Base-by-base conservation (phyloP, 106 monocot species). In the Dendrobium nobile region DNA sequence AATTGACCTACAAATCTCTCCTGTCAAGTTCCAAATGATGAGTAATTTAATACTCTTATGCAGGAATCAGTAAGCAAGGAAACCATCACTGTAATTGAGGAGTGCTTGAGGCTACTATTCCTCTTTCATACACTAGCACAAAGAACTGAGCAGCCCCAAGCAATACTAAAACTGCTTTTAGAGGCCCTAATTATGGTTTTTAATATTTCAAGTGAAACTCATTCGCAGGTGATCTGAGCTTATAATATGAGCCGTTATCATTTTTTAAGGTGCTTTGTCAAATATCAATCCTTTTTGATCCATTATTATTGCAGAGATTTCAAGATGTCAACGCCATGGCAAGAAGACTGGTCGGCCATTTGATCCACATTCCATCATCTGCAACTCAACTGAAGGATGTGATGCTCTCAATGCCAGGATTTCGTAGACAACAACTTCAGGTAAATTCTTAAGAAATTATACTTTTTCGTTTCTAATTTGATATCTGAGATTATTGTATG, bases 101-200 rank as follows among this genome's bases (percentile, higher is more conserved):
- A 95, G 82, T 88, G 92, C 75, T 86, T 98, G 84, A 89, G 89
- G 78, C 77, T 95, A n/a, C 61, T 98, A 51, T 89, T 92, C 78
- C 86, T 98, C 19, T 59, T 89, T 81, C 84, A 91, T 73, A 88
- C 89, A 54, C 85, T 95, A 73, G 84, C 88, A 78, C 90, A 92
- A 85, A 83, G 43, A 65, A 88, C 79, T 41, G 85, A 87, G 77
- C 87, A 43, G 59, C 75, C 77, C 42, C 81, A 80, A 75, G 77
- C 51, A 81, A 68, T 85, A 70, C 82, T 85, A 45, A 82, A 48
- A 74, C 77, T 95, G 78, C 86, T 98, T 54, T 75, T 98, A 81
- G 94, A 98, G 81, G 88, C 92, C 15, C 82, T 95, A 55, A 67
- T 91, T 37, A 87, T 95, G 89, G 84, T 93, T 67, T 83, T 87